Base-by-base conservation (phyloP, 768 basidiomycete species). In the Collybia nuda region DNA sequence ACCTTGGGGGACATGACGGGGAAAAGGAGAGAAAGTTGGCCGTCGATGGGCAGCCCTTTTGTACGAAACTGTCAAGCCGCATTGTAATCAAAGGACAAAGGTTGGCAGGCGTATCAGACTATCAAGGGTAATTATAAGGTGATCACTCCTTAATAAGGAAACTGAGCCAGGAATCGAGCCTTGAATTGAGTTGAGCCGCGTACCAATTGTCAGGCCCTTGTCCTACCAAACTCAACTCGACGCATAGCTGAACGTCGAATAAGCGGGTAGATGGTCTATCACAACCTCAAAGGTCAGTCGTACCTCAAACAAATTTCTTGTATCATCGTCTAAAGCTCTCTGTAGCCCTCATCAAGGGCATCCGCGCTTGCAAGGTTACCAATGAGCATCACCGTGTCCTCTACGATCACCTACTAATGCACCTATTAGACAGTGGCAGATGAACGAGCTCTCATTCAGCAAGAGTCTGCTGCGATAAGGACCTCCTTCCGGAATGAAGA, bases 401-500 rank as follows among this genome's bases (percentile, higher is more conserved):
- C 35, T 47, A 43, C 39, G 22, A 42, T 40, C 50, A 22, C 47
- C 45, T 28, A 49, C 48, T 36, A 32, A 32, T 47, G 53, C 67
- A 58, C 68, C 52, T 55, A 21, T 28, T 61, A 94, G 95, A 99
- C 97, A 43, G 87, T 98, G 48, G 97, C 97, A 54, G 97, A 99
- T 77, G 97, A 99, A 72, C 91, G 96, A 50, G 85, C 87, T 50
- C 86, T 98, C 60, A 95, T 98, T 65, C 90, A 96, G 66, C 94
- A 97, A 67, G 96, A 98, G 75, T 94, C 92, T 1, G 96, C 96
- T 9, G 92, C 94, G 8, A 97, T 98, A 60, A 85, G 97, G 39
- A 94, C 96, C 0, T 93, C 94, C 0, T 98, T 99, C 73, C 85
- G 94, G 52, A 95, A 97, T 68, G 97, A 98, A 67, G 97, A 98